Base-by-base conservation (phyloP, 2,329 filamentous ascomycete species). In the Colletotrichum navitas region DNA sequence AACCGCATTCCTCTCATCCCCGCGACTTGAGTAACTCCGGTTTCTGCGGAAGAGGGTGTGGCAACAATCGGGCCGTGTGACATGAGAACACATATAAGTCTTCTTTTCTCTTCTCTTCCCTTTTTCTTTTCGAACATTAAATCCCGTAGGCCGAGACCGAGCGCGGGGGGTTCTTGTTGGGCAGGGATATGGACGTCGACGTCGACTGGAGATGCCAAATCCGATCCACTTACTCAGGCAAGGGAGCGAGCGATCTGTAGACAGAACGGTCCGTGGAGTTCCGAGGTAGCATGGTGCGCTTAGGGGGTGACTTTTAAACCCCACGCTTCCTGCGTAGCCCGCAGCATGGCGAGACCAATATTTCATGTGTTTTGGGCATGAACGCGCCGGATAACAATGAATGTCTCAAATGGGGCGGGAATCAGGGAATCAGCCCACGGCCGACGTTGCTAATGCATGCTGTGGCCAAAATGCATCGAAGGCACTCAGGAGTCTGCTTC, bases 161-260 rank as follows among this genome's bases (percentile, higher is more conserved):
- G 34, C 67, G 54, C 55, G n/a, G 10, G 34, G 26, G 5, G n/a
- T n/a, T 59, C 43, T 36, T 24, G 1, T 59, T 63, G 47, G 52
- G 32, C 18, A 55, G 45, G 68, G 65, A 68, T 49, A 71, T 55
- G 45, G 56, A 47, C 14, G n/a, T 55, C 51, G 41, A 68, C 39
- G 65, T 49, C 39, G 51, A 41, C 65, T 65, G 69, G 69, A 72
- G 65, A 69, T 68, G 59, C 69, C 45, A 60, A 61, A 51, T 60
- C 18, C 47, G 47, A 49, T 72, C 69, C 69, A 72, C 69, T 54
- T 32, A 47, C 36, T 43, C 32, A 29, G 65, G 32, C 65, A n/a
- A 63, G 65, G 54, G 45, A 56, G 60, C 18, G 45, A 56, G 60
- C 18, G 32, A 59, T 24, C 29, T 56, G 11, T 51, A 24, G 29